Base-by-base conservation (phyloP, 2,329 filamentous ascomycete species). In the Alternaria sp. region DNA sequence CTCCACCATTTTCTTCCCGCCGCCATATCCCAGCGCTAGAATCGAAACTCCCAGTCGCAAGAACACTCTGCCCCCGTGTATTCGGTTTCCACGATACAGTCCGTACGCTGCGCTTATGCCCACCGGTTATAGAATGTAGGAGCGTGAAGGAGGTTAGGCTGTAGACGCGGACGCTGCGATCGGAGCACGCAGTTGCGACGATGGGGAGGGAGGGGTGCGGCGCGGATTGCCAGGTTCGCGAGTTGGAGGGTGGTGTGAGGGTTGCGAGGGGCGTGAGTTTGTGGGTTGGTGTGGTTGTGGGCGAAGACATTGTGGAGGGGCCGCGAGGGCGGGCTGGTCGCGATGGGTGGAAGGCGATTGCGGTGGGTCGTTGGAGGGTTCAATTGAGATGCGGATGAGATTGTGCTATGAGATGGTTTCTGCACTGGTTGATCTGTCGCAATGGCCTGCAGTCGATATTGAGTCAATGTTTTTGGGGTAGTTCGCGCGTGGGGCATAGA, bases 41-140 rank as follows among this genome's bases (percentile, higher is more conserved):
- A 80, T 99, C 96, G 77, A 99, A 99, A 78, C 91, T 96, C 5
- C 93, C 96, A 0, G 94, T 97, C 6, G 95, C 94, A 15, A 98
- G 87, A 47, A 95, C 93, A 59, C 92, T 90, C 76, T 80, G 74
- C 19, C 84, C 86, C 13, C 85, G 82, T 1, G 68, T 72, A 11
- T 86, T 85, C 0, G 94, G 93, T 81, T 97, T 97, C 96, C 96
- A 99, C 40, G 93, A 90, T 19, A 90, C 89, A 53, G 89, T 89
- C 59, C 96, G 89, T n/a, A 99, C 89, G 72, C 91, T 96, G 60
- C 96, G 91, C 71, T 93, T 92, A 82, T 99, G 96, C 8, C 95
- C 96, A 63, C 93, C 94, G 8, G 90, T 89, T 58, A 98, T 89
- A 19, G 87, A 88, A 74, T 90, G 93, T 76, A 97, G 90, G 53